A percentile compares a stretch with the other conserved stretches of the same genome.
Evolutionary conservation across 2,329 filamentous ascomycete species (phyloP).

Genomic region (Aspergillus chevalieri): DNA sequence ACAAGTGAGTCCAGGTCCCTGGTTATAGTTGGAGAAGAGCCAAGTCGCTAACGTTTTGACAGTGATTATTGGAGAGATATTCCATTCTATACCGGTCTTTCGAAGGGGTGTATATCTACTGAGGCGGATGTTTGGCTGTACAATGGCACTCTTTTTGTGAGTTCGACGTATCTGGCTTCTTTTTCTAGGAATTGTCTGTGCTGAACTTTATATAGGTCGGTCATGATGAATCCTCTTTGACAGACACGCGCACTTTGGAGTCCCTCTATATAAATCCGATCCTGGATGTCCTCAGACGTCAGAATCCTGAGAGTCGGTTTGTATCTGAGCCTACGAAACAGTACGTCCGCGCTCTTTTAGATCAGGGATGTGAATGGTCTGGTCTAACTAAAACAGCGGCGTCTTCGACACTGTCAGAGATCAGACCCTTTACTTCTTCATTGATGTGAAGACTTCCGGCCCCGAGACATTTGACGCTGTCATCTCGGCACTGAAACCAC

Average conservation of each 20-base stretch:
- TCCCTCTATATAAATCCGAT: slow-evolving; percentile 57
- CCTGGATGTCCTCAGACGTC: slow-evolving; percentile 48
- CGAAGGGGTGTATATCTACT: slow-evolving; percentile 51
- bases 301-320: slow-evolving; percentile 52
- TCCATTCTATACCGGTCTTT: slow-evolving; percentile 46
- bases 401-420: slow-evolving; percentile 52
- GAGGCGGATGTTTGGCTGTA: slow-evolving; percentile 59
- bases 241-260: slow-evolving; percentile 47
- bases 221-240: slow-evolving; percentile 50
- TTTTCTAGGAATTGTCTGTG: background rate
- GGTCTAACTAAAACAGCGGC: slow-evolving; percentile 32
- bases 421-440: slow-evolving; percentile 60
- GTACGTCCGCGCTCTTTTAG: slow-evolving; percentile 18
- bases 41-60: slow-evolving; percentile 1
- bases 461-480: slow-evolving; percentile 52
- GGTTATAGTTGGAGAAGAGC: background rate
- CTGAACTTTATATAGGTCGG: slow-evolving; percentile 41
- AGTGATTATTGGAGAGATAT: slow-evolving; percentile 54
- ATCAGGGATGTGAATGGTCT: slow-evolving; percentile 1
- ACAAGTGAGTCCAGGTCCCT: slow-evolving; percentile 26
- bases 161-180: slow-evolving; percentile 9
- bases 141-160: slow-evolving; percentile 49
- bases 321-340: slow-evolving; percentile 45
- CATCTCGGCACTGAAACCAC: slow-evolving; percentile 50
- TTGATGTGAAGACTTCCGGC: slow-evolving; percentile 58